Evolutionary conservation across 257 asterid genomes (phyloP), one percentile per base, ranked within the genome.

Genomic region (Thymus mandschuricus): DNA sequence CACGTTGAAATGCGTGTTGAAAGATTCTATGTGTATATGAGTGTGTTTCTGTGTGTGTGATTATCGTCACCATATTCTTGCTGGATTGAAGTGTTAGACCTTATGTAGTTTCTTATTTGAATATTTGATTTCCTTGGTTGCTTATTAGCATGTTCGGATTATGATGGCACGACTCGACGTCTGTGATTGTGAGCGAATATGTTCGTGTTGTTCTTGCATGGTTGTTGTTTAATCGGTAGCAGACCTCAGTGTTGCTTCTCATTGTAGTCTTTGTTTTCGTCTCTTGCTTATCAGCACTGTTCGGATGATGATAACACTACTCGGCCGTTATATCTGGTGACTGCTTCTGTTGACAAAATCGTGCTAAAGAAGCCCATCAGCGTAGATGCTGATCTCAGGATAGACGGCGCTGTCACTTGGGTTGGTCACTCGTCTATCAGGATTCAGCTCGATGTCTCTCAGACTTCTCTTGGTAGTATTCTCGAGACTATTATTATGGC

Each of bases 281-380:
- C 12, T 55, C 12, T 64, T 83, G 80, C 57, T 78, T 60, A 72
- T 67, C 75, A 92, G 96, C 97, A 89, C 71, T 89, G 95, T 79
- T 80, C 96, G 5, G 92, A 87, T 76, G 86, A 81, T 69, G 96
- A 91, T 79, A 85, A 89, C 88, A 87, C 86, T 31, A 87, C 98
- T 2, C 79, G 96, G 66, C 96, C 96, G 9, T 84, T 87, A 45
- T 84, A 81, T 75, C 78, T 94, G 71, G 96, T 94, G 57, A 94
- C 97, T 64, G 98, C 98, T 73, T 89, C 98, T 35, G 95, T 94
- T 33, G 96, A 91, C 79, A 91, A 83, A 85, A 89, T 91, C 89
- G 86, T 86, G 82, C 83, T 94, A 62, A 94, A 88, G 87, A 89
- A 84, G 85, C 87, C 97, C 1, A 85, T 94, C 73, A 82, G 89